These are phyloP conservation scores for Rosa multiflora DNA, from an alignment of 306 rosid species.

Conservation along the genomic window DNA sequence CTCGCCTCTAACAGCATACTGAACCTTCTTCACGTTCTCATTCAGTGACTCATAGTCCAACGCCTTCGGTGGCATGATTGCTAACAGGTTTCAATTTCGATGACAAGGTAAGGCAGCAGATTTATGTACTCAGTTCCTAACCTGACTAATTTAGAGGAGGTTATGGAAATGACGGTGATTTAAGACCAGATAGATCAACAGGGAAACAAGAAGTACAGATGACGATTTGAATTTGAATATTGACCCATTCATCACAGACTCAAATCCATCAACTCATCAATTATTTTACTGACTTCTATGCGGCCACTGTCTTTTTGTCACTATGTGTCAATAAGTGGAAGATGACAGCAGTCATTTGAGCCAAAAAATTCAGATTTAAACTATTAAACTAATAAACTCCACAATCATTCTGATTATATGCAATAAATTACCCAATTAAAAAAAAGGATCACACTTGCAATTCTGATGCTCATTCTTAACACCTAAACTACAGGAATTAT, in stretches of 20 bases:
- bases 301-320: not conserved
- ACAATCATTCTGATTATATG: not conserved
- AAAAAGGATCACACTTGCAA: constrained; percentile 4
- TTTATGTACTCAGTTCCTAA: constrained; percentile 31
- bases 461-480: not conserved
- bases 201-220: not conserved
- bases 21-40: constrained; percentile 89
- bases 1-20: constrained; percentile 98
- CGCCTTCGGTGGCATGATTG: constrained; percentile 81
- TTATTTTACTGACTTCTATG: not conserved
- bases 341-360: constrained; percentile 14
- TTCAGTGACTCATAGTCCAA: constrained; percentile 71
- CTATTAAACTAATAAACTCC: not conserved
- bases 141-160: constrained; percentile 22
- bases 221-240: constrained; percentile 6
- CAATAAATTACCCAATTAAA: not conserved
- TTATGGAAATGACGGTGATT: constrained; percentile 13
- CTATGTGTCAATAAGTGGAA: constrained; percentile 2
- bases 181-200: constrained; percentile 11
- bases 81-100: constrained; percentile 26
- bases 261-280: not conserved
- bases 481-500: not conserved
- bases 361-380: not conserved
- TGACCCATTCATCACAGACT: not conserved
- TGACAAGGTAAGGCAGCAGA: constrained; percentile 19